Evolutionary conservation across 768 basidiomycete genomes (phyloP), one percentile per base, ranked within the genome.

Genomic region (Amanita jacksonii): DNA sequence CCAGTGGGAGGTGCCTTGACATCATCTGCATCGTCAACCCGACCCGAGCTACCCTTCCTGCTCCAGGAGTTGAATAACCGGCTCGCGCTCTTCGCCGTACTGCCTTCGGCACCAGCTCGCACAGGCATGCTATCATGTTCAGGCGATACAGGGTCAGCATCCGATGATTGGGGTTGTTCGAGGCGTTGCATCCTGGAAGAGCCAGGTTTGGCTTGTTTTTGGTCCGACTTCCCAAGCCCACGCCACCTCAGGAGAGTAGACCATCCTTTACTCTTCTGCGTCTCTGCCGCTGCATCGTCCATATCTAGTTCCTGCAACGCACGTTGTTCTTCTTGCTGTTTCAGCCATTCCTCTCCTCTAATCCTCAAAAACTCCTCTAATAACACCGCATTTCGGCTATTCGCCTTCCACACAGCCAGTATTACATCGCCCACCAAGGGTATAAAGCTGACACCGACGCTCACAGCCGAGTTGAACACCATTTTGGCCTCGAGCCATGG

Each of bases 311-410:
- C 49, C 43, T 54, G n/a, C n/a, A n/a, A n/a, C n/a, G n/a, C n/a
- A n/a, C n/a, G n/a, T n/a, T n/a, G n/a, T 57, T 25, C 52, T 51
- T 18, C 56, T 67, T 1, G 64, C 67, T 45, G 70, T 62, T 47
- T 70, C 51, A 56, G 57, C 54, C 70, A 78, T 54, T 86, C 80
- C 45, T 83, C 79, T 0, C 86, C 89, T 35, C 92, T 71, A 23
- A 87, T 68, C 27, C 81, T 72, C 43, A 96, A 62, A 60, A 76
- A 91, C 59, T 91, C 88, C 56, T 93, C 89, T 37, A 97, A 68
- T 38, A 96, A 64, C 4, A 74, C 74, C 8, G 89, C 92, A 54
- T 97, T 96, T 48, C 93, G 72, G 12, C 81, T 85, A 61, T 97
- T 97, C 15, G 90, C 79, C 58, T 91, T 93, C 70, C 68, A 94